Conservation (phyloP, 1,139 yeast species). For the Geotrichum klebahnii region DNA sequence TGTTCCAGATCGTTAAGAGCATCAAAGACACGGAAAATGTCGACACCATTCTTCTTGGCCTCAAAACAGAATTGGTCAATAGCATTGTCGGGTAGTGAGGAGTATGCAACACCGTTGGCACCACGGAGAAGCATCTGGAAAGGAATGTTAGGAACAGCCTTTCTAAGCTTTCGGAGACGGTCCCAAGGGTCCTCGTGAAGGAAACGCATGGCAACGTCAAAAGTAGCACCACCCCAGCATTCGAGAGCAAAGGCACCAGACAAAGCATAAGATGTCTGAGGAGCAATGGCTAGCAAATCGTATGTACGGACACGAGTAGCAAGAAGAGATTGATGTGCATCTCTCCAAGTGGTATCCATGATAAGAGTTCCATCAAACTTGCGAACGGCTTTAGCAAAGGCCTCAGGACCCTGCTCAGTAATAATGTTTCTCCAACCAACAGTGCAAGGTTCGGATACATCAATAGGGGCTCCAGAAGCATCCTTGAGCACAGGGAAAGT, state of each 20-base stretch:
- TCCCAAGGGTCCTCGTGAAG: conserved; percentile 99
- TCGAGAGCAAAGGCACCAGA: conserved; percentile 91
- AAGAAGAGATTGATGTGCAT: conserved; percentile 96
- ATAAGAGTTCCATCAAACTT: conserved; percentile 77
- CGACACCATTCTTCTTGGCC: conserved; percentile 95
- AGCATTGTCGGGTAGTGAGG: conserved; percentile 96
- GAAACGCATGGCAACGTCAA: conserved; percentile 97
- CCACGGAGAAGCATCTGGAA: conserved; percentile 99
- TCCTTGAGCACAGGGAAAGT: conserved; percentile 68
- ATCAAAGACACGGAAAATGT: conserved; percentile 94
- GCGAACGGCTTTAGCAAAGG: conserved; percentile 84
- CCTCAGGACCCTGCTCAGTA: conserved; percentile 79
- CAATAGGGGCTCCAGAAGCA: conserved; percentile 54
- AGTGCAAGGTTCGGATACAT: conserved; percentile 54
- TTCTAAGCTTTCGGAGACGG: conserved; percentile 80
- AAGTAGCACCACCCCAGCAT: conserved; percentile 99
- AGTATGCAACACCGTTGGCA: conserved; percentile 98
- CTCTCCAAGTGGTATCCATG: conserved; percentile 99
- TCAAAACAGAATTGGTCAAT: conserved; percentile 93
- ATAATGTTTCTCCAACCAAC: conserved; percentile 91
- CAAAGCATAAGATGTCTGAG: conserved; percentile 86
- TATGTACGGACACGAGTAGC: conserved; percentile 97
- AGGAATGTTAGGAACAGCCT: conserved; percentile 93
- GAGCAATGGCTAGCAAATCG: conserved; percentile 87
- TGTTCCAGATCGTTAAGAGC: conserved; percentile 96